phyloP scores from a whole-genome alignment of 2,329 filamentous ascomycete species.

The Leptographium radiaticola region DNA sequence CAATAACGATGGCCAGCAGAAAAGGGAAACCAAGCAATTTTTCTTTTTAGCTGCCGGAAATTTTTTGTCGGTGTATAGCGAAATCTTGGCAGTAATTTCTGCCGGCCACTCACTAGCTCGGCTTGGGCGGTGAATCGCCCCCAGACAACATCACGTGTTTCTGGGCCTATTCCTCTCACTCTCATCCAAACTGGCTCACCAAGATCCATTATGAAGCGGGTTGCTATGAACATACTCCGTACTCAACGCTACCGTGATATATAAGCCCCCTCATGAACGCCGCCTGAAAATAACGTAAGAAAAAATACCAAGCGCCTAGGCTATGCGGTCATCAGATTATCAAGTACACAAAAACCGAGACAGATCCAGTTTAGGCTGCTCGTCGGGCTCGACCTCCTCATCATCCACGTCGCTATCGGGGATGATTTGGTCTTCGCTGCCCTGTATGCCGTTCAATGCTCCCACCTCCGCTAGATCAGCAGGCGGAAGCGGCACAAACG shows the following conservation, averaged over 20 bases:
- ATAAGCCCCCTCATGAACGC: not conserved
- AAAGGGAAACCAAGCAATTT: not conserved
- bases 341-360: constrained; percentile 32
- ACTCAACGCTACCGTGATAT: not conserved
- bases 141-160: not conserved
- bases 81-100: constrained; percentile 11
- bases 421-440: constrained; percentile 45
- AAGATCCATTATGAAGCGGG: not conserved
- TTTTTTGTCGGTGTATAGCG: constrained; percentile 15
- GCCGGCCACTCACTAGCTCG: not conserved
- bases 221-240: not conserved
- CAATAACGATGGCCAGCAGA: not conserved
- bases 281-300: not conserved
- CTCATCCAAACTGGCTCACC: no score
- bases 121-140: constrained; percentile 17
- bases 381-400: constrained; percentile 13
- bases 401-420: constrained; percentile 38
- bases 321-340: constrained; percentile 4
- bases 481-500: constrained; percentile 41
- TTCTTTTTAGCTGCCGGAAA: constrained; percentile 1
- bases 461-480: constrained; percentile 40
- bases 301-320: not conserved
- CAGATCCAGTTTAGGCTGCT: constrained; percentile 26
- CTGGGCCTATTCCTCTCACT: not conserved
- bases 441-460: constrained; percentile 31